Evolutionary conservation across 805 yeast genomes (phyloP), one percentile per base, ranked within the genome.

Genomic region (Jamesozyma lodderae): DNA sequence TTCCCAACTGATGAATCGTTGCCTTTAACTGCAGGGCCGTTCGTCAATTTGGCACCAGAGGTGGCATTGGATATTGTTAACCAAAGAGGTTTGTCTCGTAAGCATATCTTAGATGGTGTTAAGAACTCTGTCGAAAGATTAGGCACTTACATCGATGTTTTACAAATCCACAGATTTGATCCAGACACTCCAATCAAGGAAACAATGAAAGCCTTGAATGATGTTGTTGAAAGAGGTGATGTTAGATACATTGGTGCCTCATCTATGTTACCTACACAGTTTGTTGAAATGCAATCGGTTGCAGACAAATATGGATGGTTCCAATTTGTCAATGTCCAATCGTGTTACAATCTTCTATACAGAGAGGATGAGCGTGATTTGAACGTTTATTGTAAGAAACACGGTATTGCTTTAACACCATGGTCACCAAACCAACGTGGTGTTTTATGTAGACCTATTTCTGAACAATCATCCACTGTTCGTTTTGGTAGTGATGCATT

Each of bases 361-460:
- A 62, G 85, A n/a, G 82, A 77, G 49, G 83, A 77, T 40, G 85
- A 79, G 52, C 59, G 75, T 14, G 84, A 79, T 50, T 62, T 76
- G 68, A 71, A 67, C 42, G 73, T 72, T 19, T 78, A 62, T 52
- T 73, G 80, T 43, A 58, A 70, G 16, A 62, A 60, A 33, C 68
- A 69, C n/a, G 70, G 70, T 9, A 70, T 79, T 26, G 80, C 78
- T 1, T 39, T 76, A 15, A 66, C 75, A 36, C 82, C 83, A 7
- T 78, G 77, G 75, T 69, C 77, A 9, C 81, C 82, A 26, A 56
- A 66, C 40, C 78, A 77, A 5, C 58, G 72, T 42, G 83, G 83
- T 7, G 21, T 70, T 2, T 59, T 78, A 27, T 65, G 80, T 1
- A 64, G 79, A 42, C 77, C 81, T 0, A 25, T 40, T 4, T 44